phyloP scores from a whole-genome alignment of 495 filamentous ascomycete genomes.

The Penicillium soppii region DNA sequence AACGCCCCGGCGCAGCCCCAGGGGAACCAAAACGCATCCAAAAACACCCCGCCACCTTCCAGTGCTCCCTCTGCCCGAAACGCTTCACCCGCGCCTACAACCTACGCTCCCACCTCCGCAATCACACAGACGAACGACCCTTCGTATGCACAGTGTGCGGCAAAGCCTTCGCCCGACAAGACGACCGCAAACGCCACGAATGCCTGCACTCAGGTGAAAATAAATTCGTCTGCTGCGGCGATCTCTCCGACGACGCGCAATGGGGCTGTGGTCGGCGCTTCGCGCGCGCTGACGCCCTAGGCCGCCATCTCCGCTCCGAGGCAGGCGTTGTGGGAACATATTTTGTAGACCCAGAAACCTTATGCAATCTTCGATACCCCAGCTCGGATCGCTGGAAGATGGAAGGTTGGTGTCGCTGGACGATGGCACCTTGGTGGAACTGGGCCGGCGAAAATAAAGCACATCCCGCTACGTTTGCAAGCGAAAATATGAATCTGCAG shows the following conservation, averaged over 20 bases:
- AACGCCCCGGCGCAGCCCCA: constrained; percentile 67
- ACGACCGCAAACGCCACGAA: constrained; percentile 89
- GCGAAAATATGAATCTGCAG: too few relatives aligned
- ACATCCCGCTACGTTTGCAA: too few relatives aligned
- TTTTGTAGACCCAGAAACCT: too few relatives aligned
- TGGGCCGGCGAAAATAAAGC: too few relatives aligned
- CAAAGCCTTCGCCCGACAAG: constrained; percentile 94
- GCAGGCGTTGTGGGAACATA: too few relatives aligned
- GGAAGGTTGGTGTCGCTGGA: too few relatives aligned
- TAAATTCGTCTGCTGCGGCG: constrained; percentile 95
- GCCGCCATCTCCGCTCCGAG: constrained; percentile 95
- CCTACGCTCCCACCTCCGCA: constrained; percentile 84
- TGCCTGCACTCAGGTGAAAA: constrained; percentile 89
- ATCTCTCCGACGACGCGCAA: constrained; percentile 72
- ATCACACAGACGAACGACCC: constrained; percentile 87
- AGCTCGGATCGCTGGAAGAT: too few relatives aligned
- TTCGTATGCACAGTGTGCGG: constrained; percentile 96
- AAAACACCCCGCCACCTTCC: constrained; percentile 93
- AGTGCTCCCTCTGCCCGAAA: constrained; percentile 82
- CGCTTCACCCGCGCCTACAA: constrained; percentile 89
- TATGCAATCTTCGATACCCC: too few relatives aligned
- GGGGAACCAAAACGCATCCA: constrained; percentile 73
- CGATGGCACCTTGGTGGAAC: too few relatives aligned
- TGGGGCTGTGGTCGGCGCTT: constrained; percentile 96
- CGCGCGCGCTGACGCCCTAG: constrained; percentile 91